These are phyloP conservation scores for Penicillium paradoxum DNA, from an alignment of 495 filamentous ascomycete species.

Conservation along the genomic window DNA sequence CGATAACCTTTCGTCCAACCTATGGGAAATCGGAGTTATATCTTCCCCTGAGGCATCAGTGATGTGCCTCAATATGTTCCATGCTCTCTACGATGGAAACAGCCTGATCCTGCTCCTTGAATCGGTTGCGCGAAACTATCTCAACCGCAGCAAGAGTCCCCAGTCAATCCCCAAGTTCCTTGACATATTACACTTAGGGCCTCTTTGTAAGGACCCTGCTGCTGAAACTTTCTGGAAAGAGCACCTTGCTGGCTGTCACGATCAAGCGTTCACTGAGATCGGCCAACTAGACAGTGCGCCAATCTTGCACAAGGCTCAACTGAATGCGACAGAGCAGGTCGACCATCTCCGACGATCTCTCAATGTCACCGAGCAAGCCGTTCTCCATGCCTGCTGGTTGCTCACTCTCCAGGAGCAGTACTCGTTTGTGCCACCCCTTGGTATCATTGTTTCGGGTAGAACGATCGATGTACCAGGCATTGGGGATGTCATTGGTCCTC, in stretches of 20 bases:
- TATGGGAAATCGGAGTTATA: conserved; percentile 44
- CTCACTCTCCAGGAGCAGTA: conserved; percentile 37
- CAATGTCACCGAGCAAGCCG: conserved; percentile 40
- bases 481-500: conserved; percentile 71
- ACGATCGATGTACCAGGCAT: conserved; percentile 50
- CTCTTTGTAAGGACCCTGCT: conserved; percentile 31
- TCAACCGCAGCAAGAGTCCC: neutral
- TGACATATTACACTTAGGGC: conserved; percentile 41
- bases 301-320: conserved; percentile 15
- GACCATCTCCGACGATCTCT: conserved; percentile 24
- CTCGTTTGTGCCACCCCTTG: conserved; percentile 24
- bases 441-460: conserved; percentile 43
- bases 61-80: conserved; percentile 66
- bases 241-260: conserved; percentile 44
- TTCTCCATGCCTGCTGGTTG: conserved; percentile 37
- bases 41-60: conserved; percentile 22
- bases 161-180: conserved; percentile 28
- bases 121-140: conserved; percentile 44
- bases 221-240: conserved; percentile 65
- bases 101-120: conserved; percentile 65
- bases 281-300: conserved; percentile 3
- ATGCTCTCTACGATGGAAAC: conserved; percentile 84
- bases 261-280: conserved; percentile 21
- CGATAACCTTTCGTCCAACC: conserved; percentile 17
- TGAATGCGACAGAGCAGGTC: conserved; percentile 12